Evolutionary conservation across 1,284 basidiomycete genomes (phyloP).

Genomic region (Grifola frondosa): DNA sequence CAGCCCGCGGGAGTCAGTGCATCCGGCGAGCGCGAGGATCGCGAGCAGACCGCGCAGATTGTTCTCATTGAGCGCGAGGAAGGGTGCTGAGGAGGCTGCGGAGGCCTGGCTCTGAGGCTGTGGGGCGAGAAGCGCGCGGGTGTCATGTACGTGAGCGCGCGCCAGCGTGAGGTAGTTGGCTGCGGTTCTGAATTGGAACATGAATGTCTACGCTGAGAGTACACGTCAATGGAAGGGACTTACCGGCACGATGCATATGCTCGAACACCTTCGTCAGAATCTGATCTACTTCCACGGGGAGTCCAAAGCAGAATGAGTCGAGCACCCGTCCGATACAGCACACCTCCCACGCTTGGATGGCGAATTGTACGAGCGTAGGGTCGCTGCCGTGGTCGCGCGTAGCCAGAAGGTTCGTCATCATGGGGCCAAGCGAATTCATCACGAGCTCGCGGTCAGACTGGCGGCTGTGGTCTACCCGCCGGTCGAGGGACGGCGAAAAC

Average conservation of each 20-base stretch:
- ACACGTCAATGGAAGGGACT: constrained; percentile 5
- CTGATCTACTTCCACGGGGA: constrained; percentile 34
- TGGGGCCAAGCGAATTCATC: constrained; percentile 29
- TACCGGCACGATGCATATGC: constrained; percentile 35
- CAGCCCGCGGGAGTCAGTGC: constrained; percentile 30
- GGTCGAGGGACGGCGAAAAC: constrained; percentile 26
- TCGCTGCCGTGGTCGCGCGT: constrained; percentile 33
- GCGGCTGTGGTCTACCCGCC: constrained; percentile 23
- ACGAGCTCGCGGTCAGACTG: constrained; percentile 33
- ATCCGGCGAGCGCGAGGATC: constrained; percentile 34
- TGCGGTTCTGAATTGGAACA: constrained; percentile 32
- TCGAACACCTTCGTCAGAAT: constrained; percentile 35
- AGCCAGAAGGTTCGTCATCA: constrained; percentile 30
- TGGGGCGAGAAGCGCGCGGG: constrained; percentile 27
- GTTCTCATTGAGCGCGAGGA: constrained; percentile 20
- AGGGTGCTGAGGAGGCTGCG: constrained; percentile 15
- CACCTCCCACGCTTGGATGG: constrained; percentile 41
- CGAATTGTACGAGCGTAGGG: constrained; percentile 40
- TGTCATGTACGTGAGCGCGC: constrained; percentile 36
- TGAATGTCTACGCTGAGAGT: neutral
- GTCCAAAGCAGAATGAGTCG: constrained; percentile 37
- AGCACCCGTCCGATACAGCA: constrained; percentile 36
- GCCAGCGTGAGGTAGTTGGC: constrained; percentile 39
- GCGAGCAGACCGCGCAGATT: constrained; percentile 36
- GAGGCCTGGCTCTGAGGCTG: constrained; percentile 17